Conservation (phyloP, 176 grass and related monocot genomes). For the Juncus effusus region DNA sequence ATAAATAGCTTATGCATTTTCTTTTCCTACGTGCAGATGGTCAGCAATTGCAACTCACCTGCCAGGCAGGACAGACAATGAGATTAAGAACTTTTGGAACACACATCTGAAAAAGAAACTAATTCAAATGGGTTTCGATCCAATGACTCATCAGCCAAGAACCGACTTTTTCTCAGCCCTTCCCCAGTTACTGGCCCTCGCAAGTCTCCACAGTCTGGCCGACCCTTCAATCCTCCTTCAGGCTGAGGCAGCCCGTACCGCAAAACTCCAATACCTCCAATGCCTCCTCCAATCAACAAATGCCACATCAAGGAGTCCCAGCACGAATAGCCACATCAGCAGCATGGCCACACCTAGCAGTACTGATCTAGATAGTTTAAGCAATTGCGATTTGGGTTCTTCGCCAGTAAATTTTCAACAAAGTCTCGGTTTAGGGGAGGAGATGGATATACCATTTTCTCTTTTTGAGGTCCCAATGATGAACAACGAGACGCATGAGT, state of each 20-base stretch:
- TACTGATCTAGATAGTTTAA: slow-evolving; percentile 15
- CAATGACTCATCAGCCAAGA: slow-evolving; percentile 78
- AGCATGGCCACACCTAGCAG: slow-evolving; percentile 6
- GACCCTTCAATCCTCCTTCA: slow-evolving; percentile 8
- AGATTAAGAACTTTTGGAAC: slow-evolving; percentile 97
- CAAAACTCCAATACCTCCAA: slow-evolving; percentile 73
- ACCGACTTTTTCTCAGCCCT: slow-evolving; percentile 73
- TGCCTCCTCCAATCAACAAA: slow-evolving; percentile 63
- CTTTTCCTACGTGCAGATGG: slow-evolving; percentile 37
- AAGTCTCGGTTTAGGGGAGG: slow-evolving; percentile 15
- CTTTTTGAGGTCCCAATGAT: slow-evolving; percentile 28
- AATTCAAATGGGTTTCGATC: slow-evolving; percentile 90
- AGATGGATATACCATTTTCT: slow-evolving; percentile 32
- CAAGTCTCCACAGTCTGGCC: slow-evolving; percentile 46
- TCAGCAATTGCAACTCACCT: slow-evolving; percentile 69
- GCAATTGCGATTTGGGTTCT: slow-evolving; percentile 28
- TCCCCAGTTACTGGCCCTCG: slow-evolving; percentile 67
- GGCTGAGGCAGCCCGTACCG: slow-evolving; percentile 32
- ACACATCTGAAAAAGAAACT: slow-evolving; percentile 91
- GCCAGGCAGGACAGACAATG: slow-evolving; percentile 77
- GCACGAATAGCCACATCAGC: slow-evolving; percentile 17
- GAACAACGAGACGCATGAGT: slow-evolving; percentile 31
- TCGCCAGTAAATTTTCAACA: slow-evolving; percentile 16
- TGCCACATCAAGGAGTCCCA: slow-evolving; percentile 30
- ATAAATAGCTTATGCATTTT: slow-evolving; percentile 7